Percentiles rank a stretch among this genome's conserved stretches.
Evolutionary conservation across 352 stramenopile genomes (phyloP).

Genomic region (Hyaloperonospora arabidopsidis): DNA sequence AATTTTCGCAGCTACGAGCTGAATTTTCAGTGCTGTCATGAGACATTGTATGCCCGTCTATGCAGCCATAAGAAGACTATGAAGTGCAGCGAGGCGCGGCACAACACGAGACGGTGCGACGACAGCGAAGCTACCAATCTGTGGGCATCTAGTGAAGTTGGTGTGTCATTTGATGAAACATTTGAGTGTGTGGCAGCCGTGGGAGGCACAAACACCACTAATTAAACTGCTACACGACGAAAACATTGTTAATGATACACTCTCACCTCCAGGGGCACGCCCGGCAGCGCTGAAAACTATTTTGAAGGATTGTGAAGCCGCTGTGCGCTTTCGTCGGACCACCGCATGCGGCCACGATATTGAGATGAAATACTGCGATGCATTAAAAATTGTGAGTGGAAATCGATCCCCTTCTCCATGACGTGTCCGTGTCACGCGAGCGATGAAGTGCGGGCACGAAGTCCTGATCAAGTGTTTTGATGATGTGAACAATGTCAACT

Average conservation of each 20-base stretch:
- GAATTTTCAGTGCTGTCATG: constrained; percentile 30
- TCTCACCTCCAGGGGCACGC: constrained; percentile 20
- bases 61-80: constrained; percentile 44
- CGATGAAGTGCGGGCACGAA: constrained; percentile 37
- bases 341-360: constrained; percentile 50
- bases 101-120: constrained; percentile 24
- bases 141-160: constrained; percentile 39
- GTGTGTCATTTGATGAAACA: constrained; percentile 27
- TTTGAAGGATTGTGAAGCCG: constrained; percentile 31
- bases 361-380: constrained; percentile 43
- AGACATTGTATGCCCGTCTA: constrained; percentile 27
- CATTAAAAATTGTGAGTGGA: constrained; percentile 33
- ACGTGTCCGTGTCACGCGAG: constrained; percentile 25
- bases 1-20: constrained; percentile 42
- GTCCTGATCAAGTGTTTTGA: constrained; percentile 33
- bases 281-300: constrained; percentile 22
- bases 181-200: constrained; percentile 45
- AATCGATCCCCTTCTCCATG: constrained; percentile 16
- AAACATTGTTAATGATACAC: constrained; percentile 34
- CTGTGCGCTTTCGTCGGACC: constrained; percentile 33
- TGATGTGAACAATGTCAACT: constrained; percentile 26
- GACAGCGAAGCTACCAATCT: constrained; percentile 32
- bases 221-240: constrained; percentile 28
- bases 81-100: constrained; percentile 42
- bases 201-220: constrained; percentile 16